A percentile compares a stretch with the other conserved stretches of the same genome.
These are phyloP conservation scores for Ilyonectria destructans DNA, from an alignment of 2,329 filamentous ascomycete genomes.

Conservation along the genomic window DNA sequence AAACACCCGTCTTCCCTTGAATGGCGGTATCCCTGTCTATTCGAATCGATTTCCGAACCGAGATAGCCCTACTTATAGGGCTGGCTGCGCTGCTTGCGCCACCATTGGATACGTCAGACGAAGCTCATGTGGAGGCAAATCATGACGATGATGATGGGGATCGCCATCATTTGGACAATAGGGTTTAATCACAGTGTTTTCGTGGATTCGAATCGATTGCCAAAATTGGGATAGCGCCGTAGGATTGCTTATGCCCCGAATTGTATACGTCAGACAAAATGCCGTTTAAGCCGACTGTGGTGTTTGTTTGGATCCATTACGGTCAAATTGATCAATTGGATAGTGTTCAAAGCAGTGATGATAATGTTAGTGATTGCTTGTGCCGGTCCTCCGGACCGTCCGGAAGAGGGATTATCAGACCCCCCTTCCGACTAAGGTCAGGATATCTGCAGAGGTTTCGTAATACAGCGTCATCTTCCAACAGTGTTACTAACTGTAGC, in stretches of 20 bases:
- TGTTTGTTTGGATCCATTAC: too few species aligned
- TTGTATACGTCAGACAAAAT: not conserved
- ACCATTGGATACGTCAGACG: not conserved
- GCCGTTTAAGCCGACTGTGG: too few species aligned
- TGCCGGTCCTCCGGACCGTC: too few species aligned
- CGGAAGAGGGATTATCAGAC: too few species aligned
- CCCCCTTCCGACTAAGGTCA: too few species aligned
- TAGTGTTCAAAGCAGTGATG: too few species aligned
- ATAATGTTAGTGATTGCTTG: too few species aligned
- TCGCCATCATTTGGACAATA: too few species aligned
- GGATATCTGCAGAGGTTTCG: too few species aligned
- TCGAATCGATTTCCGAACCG: not conserved
- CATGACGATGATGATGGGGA: not conserved
- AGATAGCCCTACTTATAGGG: not conserved
- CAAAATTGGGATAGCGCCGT: not conserved
- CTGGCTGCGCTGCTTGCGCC: not conserved
- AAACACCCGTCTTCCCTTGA: not conserved
- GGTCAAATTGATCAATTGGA: too few species aligned
- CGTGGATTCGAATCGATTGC: not conserved
- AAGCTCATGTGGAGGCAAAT: not conserved
- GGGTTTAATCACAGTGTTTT: not conserved
- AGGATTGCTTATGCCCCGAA: not conserved
- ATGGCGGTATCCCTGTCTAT: not conserved
- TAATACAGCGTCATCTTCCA: too few species aligned
- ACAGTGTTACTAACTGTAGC: too few species aligned